Percentiles rank a stretch among this genome's conserved stretches.
These are phyloP conservation scores for Dendrostoma leiphaemia DNA, from an alignment of 2,329 filamentous ascomycete species.

Conservation along the genomic window DNA sequence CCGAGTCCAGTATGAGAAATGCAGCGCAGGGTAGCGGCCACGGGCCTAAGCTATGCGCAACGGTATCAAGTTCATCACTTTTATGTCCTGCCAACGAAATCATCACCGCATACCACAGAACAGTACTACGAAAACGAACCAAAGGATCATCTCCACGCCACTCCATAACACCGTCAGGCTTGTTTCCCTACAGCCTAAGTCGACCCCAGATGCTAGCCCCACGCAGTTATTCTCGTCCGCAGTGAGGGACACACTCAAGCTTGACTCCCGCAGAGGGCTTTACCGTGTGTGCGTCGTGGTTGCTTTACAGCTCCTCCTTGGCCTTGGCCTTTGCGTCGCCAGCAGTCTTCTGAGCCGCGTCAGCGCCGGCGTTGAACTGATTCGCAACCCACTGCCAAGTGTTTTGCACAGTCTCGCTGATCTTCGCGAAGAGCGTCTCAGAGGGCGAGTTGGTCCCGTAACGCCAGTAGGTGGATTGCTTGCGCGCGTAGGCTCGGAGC, in stretches of 20 bases:
- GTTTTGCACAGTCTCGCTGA: constrained; percentile 47
- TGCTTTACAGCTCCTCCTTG: constrained; percentile 49
- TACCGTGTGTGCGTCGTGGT: not conserved
- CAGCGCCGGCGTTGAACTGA: constrained; percentile 47
- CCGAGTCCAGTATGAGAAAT: constrained; percentile 1
- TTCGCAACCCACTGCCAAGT: constrained; percentile 50
- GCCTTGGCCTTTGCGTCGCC: constrained; percentile 35
- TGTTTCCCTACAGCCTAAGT: not conserved
- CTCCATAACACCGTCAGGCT: not conserved
- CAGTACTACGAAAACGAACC: not conserved
- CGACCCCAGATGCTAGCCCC: not conserved
- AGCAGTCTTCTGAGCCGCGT: constrained; percentile 48
- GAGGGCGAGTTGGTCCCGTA: constrained; percentile 69
- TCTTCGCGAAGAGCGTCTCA: constrained; percentile 64
- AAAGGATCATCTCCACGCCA: not conserved
- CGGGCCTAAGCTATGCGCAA: constrained; percentile 2
- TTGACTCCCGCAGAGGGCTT: not conserved
- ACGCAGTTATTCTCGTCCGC: not conserved
- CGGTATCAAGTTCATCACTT: constrained; percentile 16
- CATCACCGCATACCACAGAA: constrained; percentile 5
- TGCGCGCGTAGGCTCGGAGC: constrained; percentile 67
- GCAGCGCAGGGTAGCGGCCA: constrained; percentile 4
- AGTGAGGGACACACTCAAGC: not conserved
- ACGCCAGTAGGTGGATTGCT: constrained; percentile 73
- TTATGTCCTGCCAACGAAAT: constrained; percentile 7